phyloP scores from a whole-genome alignment of 139 green algal genomes.

The Chlorella sorokiniana region DNA sequence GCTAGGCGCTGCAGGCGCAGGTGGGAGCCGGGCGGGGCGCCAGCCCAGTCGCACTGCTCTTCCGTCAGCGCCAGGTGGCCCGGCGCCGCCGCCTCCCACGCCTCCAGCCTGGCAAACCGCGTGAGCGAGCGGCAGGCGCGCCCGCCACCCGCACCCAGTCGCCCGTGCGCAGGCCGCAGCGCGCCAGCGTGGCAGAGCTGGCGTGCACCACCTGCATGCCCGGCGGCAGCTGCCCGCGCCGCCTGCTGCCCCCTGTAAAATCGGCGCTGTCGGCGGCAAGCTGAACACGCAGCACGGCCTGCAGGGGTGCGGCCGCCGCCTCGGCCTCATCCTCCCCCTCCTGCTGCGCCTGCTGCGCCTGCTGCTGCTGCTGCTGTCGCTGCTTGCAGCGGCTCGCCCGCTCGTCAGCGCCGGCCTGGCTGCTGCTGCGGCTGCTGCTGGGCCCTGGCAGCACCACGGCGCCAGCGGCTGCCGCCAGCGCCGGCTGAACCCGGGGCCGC shows the following conservation, averaged over 20 bases:
- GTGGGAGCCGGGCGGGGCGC: slow-evolving; percentile 9
- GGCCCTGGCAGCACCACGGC: neutral
- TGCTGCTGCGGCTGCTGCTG: neutral
- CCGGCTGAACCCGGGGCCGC: slow-evolving; percentile 45
- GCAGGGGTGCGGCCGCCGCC: slow-evolving; percentile 7
- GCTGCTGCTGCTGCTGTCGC: neutral
- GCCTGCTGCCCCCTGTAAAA: neutral
- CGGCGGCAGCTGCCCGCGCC: neutral
- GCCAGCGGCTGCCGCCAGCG: slow-evolving; percentile 8
- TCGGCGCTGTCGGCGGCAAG: neutral
- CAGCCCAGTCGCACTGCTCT: neutral
- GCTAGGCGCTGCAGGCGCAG: slow-evolving; percentile 27
- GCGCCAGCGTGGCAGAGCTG: slow-evolving; percentile 20
- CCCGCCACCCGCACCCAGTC: slow-evolving; percentile 19
- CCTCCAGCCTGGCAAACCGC: slow-evolving; percentile 25
- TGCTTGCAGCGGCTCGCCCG: neutral
- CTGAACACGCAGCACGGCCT: slow-evolving; percentile 24
- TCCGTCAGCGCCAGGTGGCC: slow-evolving; percentile 27
- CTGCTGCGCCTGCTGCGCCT: neutral
- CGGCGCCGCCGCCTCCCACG: neutral
- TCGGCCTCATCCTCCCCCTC: neutral
- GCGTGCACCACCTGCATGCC: slow-evolving; percentile 25
- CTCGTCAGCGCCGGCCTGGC: neutral
- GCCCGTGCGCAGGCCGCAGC: slow-evolving; percentile 1
- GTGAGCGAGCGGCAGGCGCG: neutral